Conservation (phyloP, 2,329 filamentous ascomycete species). For the Neonectria coccinea region DNA sequence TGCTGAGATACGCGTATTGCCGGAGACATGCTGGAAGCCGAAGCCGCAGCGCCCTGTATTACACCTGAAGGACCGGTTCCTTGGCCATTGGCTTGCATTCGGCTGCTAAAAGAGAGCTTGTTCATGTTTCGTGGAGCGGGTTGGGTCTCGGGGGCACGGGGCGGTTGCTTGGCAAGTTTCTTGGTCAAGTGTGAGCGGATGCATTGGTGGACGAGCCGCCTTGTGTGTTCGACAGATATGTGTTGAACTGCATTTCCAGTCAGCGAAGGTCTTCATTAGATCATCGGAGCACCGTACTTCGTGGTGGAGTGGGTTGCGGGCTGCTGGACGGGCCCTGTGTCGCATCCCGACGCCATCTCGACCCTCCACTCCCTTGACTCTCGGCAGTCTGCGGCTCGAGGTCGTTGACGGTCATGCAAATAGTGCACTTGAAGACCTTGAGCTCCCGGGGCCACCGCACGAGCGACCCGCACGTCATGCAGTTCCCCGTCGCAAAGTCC, state of each 20-base stretch:
- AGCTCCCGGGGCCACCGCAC: slow-evolving; percentile 83
- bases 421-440: slow-evolving; percentile 82
- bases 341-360: slow-evolving; percentile 40
- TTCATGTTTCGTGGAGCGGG: slow-evolving; percentile 27
- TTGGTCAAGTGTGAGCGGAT: slow-evolving; percentile 48
- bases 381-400: slow-evolving; percentile 55
- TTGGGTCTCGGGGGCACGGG: slow-evolving; percentile 32
- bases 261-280: slow-evolving; percentile 15
- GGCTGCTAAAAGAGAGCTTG: slow-evolving; percentile 39
- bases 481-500: slow-evolving; percentile 77
- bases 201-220: slow-evolving; percentile 49
- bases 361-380: slow-evolving; percentile 38
- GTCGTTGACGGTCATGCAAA: slow-evolving; percentile 88
- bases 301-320: slow-evolving; percentile 27
- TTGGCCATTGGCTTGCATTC: slow-evolving; percentile 33
- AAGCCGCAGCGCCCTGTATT: slow-evolving; percentile 15
- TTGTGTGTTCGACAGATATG: slow-evolving; percentile 52
- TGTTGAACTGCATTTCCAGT: slow-evolving; percentile 41
- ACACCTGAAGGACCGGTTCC: slow-evolving; percentile 18
- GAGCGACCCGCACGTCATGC: slow-evolving; percentile 86
- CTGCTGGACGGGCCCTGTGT: slow-evolving; percentile 26
- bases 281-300: slow-evolving; percentile 29
- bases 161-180: slow-evolving; percentile 38
- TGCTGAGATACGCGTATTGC: slow-evolving; percentile 42
- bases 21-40: slow-evolving; percentile 30